Conservation (phyloP, 108 stramenopile genomes). For the Cyclotella atomus region DNA sequence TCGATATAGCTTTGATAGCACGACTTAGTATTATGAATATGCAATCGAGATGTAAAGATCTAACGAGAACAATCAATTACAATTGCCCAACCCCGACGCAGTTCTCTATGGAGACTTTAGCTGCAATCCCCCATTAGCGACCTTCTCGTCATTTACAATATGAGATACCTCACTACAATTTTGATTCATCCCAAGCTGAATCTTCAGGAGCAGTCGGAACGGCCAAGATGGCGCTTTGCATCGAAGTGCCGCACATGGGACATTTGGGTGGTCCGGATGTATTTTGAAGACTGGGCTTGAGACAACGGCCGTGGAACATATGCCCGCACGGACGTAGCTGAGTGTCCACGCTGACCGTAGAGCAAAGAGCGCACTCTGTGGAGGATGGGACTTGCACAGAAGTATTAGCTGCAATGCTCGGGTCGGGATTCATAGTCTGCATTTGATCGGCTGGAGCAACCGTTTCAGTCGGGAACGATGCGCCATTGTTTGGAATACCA, state of each 20-base stretch:
- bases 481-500: conserved; percentile 11
- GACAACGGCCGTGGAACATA: conserved; percentile 90
- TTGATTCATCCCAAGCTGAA: not conserved
- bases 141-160: not conserved
- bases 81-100: too few species aligned
- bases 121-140: not conserved
- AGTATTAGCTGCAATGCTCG: conserved; percentile 35
- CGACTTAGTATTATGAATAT: not conserved
- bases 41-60: not conserved
- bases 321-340: conserved; percentile 91
- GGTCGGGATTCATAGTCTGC: conserved; percentile 19
- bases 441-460: not conserved
- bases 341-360: conserved; percentile 79
- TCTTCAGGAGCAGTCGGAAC: conserved; percentile 49
- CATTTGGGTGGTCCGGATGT: conserved; percentile 76
- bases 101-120: too few species aligned
- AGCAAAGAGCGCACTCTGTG: conserved; percentile 79
- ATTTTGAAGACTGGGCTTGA: conserved; percentile 82
- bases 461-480: not conserved
- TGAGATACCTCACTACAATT: not conserved
- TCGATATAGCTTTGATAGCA: too few species aligned
- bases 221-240: conserved; percentile 83
- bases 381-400: conserved; percentile 82
- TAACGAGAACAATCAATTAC: not conserved
- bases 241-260: conserved; percentile 74